A percentile compares a stretch with the other conserved stretches of the same genome.
Conservation (phyloP, 2,329 filamentous ascomycete genomes). For the Alternaria longipes region DNA sequence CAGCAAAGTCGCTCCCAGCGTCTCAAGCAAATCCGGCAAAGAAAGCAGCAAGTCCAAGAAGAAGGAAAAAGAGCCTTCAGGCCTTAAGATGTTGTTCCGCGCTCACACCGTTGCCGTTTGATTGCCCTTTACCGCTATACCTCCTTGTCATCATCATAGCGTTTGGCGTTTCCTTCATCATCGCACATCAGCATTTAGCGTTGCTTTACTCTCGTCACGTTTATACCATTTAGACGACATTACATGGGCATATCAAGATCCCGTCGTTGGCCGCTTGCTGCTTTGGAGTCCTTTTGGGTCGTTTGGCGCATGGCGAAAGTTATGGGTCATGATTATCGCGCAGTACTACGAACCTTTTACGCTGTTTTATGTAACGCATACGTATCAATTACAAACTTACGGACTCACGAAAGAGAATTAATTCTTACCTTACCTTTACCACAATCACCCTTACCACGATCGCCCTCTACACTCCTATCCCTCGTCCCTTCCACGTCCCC, state of each 20-base stretch:
- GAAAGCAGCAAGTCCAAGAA: constrained; percentile 38
- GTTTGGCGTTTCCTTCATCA: constrained; percentile 20
- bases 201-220: constrained; percentile 12
- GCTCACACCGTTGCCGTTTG: constrained; percentile 37
- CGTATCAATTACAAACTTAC: constrained; percentile 6
- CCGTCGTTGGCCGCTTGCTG: constrained; percentile 7
- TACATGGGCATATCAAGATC: constrained; percentile 12
- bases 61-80: constrained; percentile 55
- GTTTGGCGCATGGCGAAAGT: constrained; percentile 8
- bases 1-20: constrained; percentile 8
- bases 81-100: constrained; percentile 55
- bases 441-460: background rate
- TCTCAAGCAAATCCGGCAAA: constrained; percentile 33
- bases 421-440: background rate
- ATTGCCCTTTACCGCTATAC: background rate
- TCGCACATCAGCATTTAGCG: constrained; percentile 23
- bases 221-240: constrained; percentile 22
- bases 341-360: constrained; percentile 5
- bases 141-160: constrained; percentile 20
- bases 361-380: constrained; percentile 10
- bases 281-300: constrained; percentile 11
- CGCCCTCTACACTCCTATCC: background rate
- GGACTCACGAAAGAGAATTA: background rate
- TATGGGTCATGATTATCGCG: constrained; percentile 2
- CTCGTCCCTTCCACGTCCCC: background rate